phyloP scores from a whole-genome alignment of 495 filamentous ascomycete species.

The Parachaetomium inaequale region DNA sequence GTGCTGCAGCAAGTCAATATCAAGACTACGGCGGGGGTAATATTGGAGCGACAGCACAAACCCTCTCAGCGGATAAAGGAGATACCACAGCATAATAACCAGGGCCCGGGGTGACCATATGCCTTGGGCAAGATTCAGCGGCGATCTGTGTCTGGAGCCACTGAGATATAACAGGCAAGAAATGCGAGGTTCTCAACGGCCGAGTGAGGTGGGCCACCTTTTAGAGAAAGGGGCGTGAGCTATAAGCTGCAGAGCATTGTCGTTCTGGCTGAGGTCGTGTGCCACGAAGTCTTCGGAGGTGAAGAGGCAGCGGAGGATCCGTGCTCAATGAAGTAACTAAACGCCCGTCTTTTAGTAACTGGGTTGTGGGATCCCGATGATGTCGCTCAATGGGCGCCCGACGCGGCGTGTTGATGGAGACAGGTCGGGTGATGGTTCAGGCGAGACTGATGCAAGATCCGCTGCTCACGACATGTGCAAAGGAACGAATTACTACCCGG shows the following conservation, averaged over 20 bases:
- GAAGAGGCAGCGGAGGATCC: background rate
- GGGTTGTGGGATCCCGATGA: no score
- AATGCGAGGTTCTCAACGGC: background rate
- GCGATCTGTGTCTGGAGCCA: background rate
- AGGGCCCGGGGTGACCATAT: background rate
- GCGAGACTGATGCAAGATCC: no score
- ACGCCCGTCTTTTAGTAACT: background rate
- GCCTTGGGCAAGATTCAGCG: background rate
- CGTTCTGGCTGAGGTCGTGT: background rate
- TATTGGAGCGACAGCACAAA: constrained; percentile 32
- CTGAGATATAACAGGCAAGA: background rate
- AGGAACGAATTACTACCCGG: no score
- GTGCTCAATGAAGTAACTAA: background rate
- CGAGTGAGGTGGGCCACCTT: background rate
- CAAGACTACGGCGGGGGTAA: constrained; percentile 4
- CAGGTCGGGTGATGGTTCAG: no score
- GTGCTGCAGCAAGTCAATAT: constrained; percentile 41
- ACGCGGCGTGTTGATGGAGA: no score
- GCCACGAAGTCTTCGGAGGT: background rate
- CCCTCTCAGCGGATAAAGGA: constrained; percentile 62
- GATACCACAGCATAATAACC: constrained; percentile 55
- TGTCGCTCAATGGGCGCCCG: no score
- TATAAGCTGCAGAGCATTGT: constrained; percentile 1
- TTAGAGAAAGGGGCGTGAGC: background rate
- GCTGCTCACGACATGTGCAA: no score